Conservation (phyloP, 179 eudicot species). For the Silene noctiflora region DNA sequence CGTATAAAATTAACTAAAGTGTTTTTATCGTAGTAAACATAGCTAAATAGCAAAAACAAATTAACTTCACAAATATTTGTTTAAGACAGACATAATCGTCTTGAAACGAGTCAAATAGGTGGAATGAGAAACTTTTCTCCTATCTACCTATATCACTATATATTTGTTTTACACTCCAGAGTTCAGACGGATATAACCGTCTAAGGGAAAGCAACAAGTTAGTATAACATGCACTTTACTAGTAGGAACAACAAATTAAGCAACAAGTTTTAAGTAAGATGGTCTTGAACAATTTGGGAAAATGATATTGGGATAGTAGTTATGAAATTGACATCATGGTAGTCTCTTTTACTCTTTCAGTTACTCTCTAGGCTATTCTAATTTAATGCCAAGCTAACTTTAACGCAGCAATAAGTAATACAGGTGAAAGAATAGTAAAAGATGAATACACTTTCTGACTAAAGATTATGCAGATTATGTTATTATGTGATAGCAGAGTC, state of each 20-base stretch:
- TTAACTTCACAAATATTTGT: too few species aligned
- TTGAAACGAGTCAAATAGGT: too few species aligned
- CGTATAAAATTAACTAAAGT: too few species aligned
- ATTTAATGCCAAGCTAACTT: slow-evolving; percentile 13
- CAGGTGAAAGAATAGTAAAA: not conserved
- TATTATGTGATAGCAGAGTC: slow-evolving; percentile 4
- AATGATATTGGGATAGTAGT: not conserved
- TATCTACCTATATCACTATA: too few species aligned
- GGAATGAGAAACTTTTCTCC: too few species aligned
- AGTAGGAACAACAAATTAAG: not conserved
- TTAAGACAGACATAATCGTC: too few species aligned
- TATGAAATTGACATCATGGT: not conserved
- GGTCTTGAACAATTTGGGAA: not conserved
- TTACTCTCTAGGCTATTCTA: slow-evolving; percentile 4
- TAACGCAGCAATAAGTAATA: slow-evolving; percentile 6
- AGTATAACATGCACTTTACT: too few species aligned
- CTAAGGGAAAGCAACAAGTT: too few species aligned
- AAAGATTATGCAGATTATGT: not conserved
- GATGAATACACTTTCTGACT: not conserved
- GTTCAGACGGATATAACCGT: too few species aligned
- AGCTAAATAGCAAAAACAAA: too few species aligned
- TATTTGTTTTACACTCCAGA: too few species aligned
- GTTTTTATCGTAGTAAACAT: too few species aligned
- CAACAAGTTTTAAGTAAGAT: not conserved
- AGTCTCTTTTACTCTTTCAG: not conserved